These are phyloP conservation scores for Fragaria ananassa DNA, from an alignment of 306 rosid genomes.

Conservation along the genomic window DNA sequence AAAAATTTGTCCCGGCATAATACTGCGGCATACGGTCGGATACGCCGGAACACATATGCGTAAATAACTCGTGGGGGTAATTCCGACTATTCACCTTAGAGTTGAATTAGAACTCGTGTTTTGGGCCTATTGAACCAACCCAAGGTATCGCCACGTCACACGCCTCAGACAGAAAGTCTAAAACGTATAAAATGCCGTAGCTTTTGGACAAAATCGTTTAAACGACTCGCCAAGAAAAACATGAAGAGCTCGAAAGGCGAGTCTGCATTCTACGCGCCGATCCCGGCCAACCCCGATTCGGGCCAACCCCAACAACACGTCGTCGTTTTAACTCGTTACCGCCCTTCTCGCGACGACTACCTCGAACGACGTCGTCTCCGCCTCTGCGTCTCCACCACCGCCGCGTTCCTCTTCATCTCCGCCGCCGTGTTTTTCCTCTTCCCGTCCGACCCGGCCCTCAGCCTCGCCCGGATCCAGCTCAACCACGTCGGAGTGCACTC, in stretches of 20 bases:
- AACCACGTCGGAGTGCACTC: slow-evolving; percentile 48
- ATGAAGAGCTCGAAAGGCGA: slow-evolving; percentile 48
- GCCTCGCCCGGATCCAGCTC: slow-evolving; percentile 49
- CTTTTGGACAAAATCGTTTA: background rate
- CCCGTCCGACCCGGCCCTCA: slow-evolving; percentile 67
- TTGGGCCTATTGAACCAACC: too few species aligned
- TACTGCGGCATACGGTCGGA: too few species aligned
- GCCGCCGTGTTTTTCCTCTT: slow-evolving; percentile 48
- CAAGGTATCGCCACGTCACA: background rate
- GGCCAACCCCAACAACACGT: slow-evolving; percentile 38
- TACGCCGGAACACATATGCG: too few species aligned
- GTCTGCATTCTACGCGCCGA: slow-evolving; percentile 45
- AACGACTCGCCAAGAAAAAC: background rate
- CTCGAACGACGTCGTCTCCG: slow-evolving; percentile 16
- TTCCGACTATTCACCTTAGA: too few species aligned
- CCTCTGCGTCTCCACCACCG: slow-evolving; percentile 21
- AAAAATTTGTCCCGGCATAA: too few species aligned
- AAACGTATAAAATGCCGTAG: background rate
- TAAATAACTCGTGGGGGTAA: too few species aligned
- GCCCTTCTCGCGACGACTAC: background rate
- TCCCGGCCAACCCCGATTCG: background rate
- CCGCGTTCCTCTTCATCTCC: slow-evolving; percentile 33
- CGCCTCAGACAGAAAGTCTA: too few species aligned
- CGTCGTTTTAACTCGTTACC: slow-evolving; percentile 58
- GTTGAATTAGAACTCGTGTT: too few species aligned